Evolutionary conservation across 2,329 filamentous ascomycete species (phyloP), one percentile per base, ranked within the genome.

Genomic region (Fusarium succisae): DNA sequence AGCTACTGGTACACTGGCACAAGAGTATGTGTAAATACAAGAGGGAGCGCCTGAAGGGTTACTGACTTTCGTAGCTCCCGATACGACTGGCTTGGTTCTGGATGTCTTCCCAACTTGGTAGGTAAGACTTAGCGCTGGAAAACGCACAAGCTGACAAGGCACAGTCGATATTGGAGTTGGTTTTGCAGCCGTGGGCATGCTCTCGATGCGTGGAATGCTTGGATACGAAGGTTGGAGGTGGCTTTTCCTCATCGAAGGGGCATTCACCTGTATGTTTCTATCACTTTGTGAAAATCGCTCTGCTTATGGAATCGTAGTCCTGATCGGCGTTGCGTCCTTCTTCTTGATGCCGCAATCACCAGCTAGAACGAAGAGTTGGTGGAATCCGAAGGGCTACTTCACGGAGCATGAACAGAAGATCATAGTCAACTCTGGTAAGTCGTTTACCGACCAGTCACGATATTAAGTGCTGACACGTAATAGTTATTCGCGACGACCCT

Each of bases 181-280:
- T 0, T 43, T 55, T 9, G 51, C 37, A 4, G 51, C 51, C 1
- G 51, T 55, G 61, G 88, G 88, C 14, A 85, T 91, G 26, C 74
- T 91, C 3, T 86, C 86, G 10, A 84, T 90, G 79, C 83, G 87
- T 37, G 88, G 88, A n/a, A 76, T 85, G 45, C 80, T 87, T 41
- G 85, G 85, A 1, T 83, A 87, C 66, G 86, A 84, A 62, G 89
- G 89, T 6, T 91, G 89, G 89, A 81, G 87, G 37, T 90, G 88
- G 87, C 77, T 90, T 17, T 91, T 89, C 63, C 79, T 83, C 11
- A 80, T 83, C 17, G 81, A 83, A 37, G 14, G 77, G 9, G 62
- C 76, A 6, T 77, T 81, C 32, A 55, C 51, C 2, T 55, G 35
- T 41, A 30, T 0, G 51, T 28, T 39, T 20, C 28, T 1, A 10